phyloP scores from a whole-genome alignment of 2,329 filamentous ascomycete species.

The Apiospora koreana region DNA sequence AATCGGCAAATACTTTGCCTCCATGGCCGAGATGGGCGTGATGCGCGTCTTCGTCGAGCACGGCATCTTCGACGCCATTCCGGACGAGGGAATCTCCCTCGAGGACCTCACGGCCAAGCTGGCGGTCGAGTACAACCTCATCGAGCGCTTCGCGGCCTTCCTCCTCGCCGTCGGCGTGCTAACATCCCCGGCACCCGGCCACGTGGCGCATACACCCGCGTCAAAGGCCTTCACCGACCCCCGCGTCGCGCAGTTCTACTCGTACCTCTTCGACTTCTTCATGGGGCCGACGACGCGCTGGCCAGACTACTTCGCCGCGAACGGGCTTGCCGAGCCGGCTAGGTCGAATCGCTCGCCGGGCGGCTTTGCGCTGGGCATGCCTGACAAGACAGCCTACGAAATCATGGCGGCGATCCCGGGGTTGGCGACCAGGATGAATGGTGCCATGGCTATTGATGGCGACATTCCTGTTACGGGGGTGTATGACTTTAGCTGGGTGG shows the following conservation, averaged over 20 bases:
- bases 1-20: constrained; percentile 5
- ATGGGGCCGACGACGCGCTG: constrained; percentile 10
- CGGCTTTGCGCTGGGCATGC: constrained; percentile 5
- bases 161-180: constrained; percentile 8
- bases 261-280: constrained; percentile 12
- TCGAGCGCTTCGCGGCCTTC: constrained; percentile 11
- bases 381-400: constrained; percentile 9
- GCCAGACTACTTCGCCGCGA: constrained; percentile 8
- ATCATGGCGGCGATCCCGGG: constrained; percentile 6
- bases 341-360: background rate
- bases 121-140: constrained; percentile 1
- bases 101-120: background rate
- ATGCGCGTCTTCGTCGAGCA: constrained; percentile 12
- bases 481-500: constrained; percentile 11
- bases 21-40: constrained; percentile 12
- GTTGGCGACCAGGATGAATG: background rate
- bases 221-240: background rate
- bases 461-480: background rate
- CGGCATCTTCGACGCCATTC: constrained; percentile 12
- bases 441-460: background rate
- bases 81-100: background rate
- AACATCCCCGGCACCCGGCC: background rate
- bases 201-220: background rate
- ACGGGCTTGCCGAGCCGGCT: constrained; percentile 11
- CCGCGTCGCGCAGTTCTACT: background rate